Evolutionary conservation across 805 yeast species (phyloP).

Genomic region (Zygoascus biomembranicola): DNA sequence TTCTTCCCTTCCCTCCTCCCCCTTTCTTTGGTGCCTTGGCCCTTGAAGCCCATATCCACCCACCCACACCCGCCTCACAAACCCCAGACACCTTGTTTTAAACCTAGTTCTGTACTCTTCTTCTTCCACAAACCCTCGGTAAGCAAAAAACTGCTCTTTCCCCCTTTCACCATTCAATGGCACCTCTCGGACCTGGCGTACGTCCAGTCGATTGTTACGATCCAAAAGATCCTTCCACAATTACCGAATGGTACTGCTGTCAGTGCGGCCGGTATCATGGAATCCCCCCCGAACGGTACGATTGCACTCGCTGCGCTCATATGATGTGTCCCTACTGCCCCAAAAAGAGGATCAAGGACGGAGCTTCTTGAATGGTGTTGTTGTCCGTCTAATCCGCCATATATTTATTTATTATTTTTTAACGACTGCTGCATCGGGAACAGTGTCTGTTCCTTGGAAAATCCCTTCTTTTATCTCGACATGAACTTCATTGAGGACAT

Average conservation of each 20-base stretch:
- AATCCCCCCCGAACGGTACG: constrained; percentile 22
- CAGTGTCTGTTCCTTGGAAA: no score
- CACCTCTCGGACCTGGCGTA: not conserved
- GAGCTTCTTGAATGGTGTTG: not conserved
- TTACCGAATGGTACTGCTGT: constrained; percentile 30
- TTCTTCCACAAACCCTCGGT: not conserved
- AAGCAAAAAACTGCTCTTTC: no score
- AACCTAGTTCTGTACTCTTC: not conserved
- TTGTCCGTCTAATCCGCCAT: not conserved
- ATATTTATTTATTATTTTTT: not conserved
- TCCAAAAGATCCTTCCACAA: constrained; percentile 19
- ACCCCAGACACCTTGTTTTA: not conserved
- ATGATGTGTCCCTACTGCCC: constrained; percentile 28
- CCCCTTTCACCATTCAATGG: not conserved
- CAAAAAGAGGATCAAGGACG: constrained; percentile 19
- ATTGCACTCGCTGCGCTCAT: constrained; percentile 26
- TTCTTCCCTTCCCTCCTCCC: not conserved
- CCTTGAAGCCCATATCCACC: not conserved
- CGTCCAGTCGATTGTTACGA: constrained; percentile 4
- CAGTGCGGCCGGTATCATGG: constrained; percentile 27
- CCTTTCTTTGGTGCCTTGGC: not conserved
- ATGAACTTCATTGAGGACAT: no score
- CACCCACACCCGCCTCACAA: not conserved
- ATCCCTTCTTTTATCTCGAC: no score
- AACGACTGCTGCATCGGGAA: not conserved